phyloP scores from a whole-genome alignment of 2,329 filamentous ascomycete genomes.

The Amesomyces nigricolor region DNA sequence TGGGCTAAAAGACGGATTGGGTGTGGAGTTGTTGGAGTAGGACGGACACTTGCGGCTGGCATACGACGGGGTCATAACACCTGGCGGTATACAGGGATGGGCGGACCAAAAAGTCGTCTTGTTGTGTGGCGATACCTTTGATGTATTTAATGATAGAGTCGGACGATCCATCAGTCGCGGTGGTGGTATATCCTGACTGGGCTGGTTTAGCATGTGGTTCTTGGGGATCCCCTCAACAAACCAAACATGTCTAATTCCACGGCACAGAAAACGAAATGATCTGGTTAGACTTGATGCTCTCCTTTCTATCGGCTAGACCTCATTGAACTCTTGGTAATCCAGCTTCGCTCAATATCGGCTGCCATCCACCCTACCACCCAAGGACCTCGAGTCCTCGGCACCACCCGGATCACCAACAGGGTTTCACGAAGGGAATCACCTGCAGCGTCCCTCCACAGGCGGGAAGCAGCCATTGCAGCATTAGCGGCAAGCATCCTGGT shows the following conservation, averaged over 20 bases:
- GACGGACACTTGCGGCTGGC: background rate
- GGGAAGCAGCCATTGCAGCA: background rate
- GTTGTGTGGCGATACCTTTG: background rate
- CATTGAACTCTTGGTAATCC: too few relatives aligned
- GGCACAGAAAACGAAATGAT: too few relatives aligned
- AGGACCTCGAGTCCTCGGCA: too few relatives aligned
- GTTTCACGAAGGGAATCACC: background rate
- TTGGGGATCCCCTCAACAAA: too few relatives aligned
- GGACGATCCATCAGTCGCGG: background rate
- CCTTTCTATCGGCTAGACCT: too few relatives aligned
- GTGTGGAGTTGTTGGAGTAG: slow-evolving; percentile 16
- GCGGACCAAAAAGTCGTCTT: slow-evolving; percentile 3
- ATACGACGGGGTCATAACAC: background rate
- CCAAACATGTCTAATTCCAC: too few relatives aligned
- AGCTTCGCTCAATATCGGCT: too few relatives aligned
- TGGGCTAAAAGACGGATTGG: slow-evolving; percentile 3
- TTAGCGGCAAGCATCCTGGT: background rate
- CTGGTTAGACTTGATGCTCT: too few relatives aligned
- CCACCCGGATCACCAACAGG: background rate
- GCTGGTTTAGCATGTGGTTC: too few relatives aligned
- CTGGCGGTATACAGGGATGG: background rate
- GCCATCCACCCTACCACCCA: too few relatives aligned
- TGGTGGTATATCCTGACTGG: too few relatives aligned
- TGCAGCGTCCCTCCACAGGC: background rate
- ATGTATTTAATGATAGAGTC: background rate